These are phyloP conservation scores for Ceratonia siliqua DNA, from an alignment of 306 rosid species.

Conservation along the genomic window DNA sequence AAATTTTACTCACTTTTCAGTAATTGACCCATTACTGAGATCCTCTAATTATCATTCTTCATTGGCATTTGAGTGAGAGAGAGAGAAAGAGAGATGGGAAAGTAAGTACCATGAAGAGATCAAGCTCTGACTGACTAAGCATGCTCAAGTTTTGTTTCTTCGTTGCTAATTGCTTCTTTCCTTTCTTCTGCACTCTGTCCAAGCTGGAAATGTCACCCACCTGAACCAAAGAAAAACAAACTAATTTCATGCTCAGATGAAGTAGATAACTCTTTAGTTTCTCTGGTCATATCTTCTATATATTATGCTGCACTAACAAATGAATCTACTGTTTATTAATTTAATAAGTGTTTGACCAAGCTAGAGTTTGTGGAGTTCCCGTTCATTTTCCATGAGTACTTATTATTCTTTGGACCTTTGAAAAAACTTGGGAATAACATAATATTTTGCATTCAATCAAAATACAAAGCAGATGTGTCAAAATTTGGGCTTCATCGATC, in stretches of 20 bases:
- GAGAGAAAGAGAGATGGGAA: not conserved
- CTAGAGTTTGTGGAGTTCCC: no score
- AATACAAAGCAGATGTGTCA: no score
- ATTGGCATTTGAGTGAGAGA: no score
- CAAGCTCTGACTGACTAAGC: slow-evolving; percentile 65
- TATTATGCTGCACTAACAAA: slow-evolving; percentile 22
- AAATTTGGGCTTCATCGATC: not conserved
- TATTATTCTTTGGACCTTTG: slow-evolving; percentile 4
- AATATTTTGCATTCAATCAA: no score
- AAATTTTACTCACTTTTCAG: slow-evolving; percentile 36
- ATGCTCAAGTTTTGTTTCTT: slow-evolving; percentile 43
- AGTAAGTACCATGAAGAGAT: slow-evolving; percentile 80
- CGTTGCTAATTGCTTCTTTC: slow-evolving; percentile 36
- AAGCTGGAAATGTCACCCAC: slow-evolving; percentile 51
- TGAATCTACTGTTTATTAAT: not conserved
- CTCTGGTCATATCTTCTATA: not conserved
- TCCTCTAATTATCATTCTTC: not conserved
- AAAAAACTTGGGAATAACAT: no score
- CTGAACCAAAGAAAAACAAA: slow-evolving; percentile 28
- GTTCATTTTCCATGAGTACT: no score
- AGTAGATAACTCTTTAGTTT: not conserved
- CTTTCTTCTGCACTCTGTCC: slow-evolving; percentile 42
- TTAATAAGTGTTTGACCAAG: slow-evolving; percentile 12
- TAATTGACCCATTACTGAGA: slow-evolving; percentile 19
- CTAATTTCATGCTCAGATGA: slow-evolving; percentile 3